Conservation (phyloP, 305 asterid species). For the Fraxinus angustifolia region DNA sequence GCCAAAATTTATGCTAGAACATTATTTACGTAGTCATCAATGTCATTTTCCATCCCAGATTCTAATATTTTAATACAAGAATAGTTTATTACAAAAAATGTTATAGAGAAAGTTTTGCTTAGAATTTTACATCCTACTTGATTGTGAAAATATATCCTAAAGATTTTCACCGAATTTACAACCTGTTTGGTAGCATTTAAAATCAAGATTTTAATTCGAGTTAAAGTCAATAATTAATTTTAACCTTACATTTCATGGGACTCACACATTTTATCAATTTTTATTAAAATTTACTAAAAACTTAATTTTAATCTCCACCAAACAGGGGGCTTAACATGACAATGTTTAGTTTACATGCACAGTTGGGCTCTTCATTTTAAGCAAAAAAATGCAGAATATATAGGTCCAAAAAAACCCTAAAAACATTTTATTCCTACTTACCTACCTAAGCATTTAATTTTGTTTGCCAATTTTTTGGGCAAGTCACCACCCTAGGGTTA, state of each 20-base stretch:
- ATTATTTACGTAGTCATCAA: neutral
- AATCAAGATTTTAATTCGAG: neutral
- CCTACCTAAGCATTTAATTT: neutral
- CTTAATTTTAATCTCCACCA: neutral
- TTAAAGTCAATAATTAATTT: neutral
- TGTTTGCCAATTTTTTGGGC: neutral
- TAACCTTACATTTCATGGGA: neutral
- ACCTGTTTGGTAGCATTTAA: neutral
- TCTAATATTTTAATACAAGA: neutral
- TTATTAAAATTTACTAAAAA: no score
- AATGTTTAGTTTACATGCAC: neutral
- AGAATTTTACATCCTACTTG: neutral
- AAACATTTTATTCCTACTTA: neutral
- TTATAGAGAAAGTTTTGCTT: neutral
- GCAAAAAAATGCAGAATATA: neutral
- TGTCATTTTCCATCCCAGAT: neutral
- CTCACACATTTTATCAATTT: neutral
- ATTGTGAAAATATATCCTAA: neutral
- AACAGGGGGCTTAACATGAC: neutral
- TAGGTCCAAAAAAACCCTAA: neutral
- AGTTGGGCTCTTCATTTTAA: neutral
- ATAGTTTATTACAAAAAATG: neutral
- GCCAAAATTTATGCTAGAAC: neutral
- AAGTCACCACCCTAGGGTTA: neutral
- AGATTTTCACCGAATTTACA: neutral